Evolutionary conservation across 129 eudicot genomes (phyloP).

Genomic region (Gnaphalium uliginosum): DNA sequence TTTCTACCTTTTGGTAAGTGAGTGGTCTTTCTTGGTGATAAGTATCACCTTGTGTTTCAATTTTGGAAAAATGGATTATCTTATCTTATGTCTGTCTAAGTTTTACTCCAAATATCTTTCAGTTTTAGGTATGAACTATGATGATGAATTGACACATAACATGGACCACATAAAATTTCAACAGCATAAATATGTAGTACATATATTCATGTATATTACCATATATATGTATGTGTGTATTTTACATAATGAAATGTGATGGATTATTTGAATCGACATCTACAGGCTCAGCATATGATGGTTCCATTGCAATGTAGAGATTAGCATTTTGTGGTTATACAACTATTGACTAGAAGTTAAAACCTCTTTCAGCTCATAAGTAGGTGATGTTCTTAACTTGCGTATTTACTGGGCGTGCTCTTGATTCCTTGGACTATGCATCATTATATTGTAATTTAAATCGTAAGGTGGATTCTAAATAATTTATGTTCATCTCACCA

Average conservation of each 20-base stretch:
- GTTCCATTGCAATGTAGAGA: slow-evolving; percentile 61
- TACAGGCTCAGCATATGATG: slow-evolving; percentile 61
- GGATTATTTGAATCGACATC: slow-evolving; percentile 23
- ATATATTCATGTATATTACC: neutral
- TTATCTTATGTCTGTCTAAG: no score
- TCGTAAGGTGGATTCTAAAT: slow-evolving; percentile 2
- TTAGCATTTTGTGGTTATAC: slow-evolving; percentile 19
- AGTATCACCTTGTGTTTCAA: neutral
- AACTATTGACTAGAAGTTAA: neutral
- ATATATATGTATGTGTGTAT: slow-evolving; percentile 6
- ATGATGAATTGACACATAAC: neutral
- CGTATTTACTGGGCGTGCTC: slow-evolving; percentile 18
- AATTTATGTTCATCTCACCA: neutral
- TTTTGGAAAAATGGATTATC: slow-evolving; percentile 1
- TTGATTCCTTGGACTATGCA: slow-evolving; percentile 12
- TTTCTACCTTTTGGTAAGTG: neutral
- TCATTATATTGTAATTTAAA: slow-evolving; percentile 18
- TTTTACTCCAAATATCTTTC: neutral
- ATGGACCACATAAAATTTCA: neutral
- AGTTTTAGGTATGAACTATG: neutral
- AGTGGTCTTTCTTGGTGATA: neutral
- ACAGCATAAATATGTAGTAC: neutral
- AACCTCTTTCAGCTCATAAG: neutral
- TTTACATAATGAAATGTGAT: neutral
- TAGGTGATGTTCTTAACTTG: slow-evolving; percentile 24